phyloP scores from a whole-genome alignment of 768 basidiomycete genomes.

The Hemileccinum impolitum region DNA sequence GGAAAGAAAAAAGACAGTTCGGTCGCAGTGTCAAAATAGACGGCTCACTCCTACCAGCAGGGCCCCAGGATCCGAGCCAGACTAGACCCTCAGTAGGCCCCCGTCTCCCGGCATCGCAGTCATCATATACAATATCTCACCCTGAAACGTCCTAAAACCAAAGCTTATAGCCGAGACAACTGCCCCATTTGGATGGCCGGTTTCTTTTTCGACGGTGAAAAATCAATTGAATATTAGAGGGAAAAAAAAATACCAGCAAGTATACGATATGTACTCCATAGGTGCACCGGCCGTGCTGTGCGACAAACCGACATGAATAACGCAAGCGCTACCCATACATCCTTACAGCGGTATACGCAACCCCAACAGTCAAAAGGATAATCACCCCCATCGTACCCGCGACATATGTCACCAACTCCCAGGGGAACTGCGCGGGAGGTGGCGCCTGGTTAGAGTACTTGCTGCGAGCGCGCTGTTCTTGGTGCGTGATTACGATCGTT shows the following conservation, averaged over 20 bases:
- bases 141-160: not conserved
- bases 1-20: too few species aligned
- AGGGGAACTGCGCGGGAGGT: constrained; percentile 18
- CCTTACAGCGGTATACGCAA: constrained; percentile 25
- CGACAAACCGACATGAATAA: not conserved
- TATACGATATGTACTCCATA: not conserved
- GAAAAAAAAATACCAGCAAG: not conserved
- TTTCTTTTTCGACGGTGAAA: too few species aligned
- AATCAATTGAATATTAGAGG: too few species aligned
- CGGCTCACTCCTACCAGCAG: not conserved
- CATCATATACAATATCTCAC: not conserved
- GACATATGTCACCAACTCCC: constrained; percentile 31
- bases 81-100: too few species aligned
- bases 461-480: constrained; percentile 42
- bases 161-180: too few species aligned
- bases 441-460: constrained; percentile 13
- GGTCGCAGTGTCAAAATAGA: not conserved
- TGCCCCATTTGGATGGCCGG: too few species aligned
- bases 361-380: constrained; percentile 20
- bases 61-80: too few species aligned
- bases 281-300: too few species aligned
- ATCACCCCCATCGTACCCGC: constrained; percentile 27
- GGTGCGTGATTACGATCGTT: constrained; percentile 43
- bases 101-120: too few species aligned
- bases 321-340: constrained; percentile 18